Conservation (phyloP, 2,329 filamentous ascomycete genomes). For the Cordyceps javanica region DNA sequence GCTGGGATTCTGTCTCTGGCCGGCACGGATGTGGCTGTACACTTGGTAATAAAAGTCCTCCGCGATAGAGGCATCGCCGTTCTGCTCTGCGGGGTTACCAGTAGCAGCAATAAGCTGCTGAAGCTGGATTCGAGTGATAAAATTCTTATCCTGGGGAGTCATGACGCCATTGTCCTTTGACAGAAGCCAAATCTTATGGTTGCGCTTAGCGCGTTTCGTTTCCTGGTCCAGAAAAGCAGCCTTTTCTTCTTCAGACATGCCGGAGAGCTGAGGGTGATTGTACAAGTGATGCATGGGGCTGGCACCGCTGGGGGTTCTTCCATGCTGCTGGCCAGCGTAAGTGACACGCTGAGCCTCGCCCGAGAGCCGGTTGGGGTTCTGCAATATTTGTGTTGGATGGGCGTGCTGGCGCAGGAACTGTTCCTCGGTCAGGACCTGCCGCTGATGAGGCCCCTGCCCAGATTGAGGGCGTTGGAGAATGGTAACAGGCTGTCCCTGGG, state of each 20-base stretch:
- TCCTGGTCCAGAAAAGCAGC: constrained; percentile 81
- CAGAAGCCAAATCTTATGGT: constrained; percentile 93
- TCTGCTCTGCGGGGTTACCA: constrained; percentile 75
- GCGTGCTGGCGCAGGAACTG: constrained; percentile 36
- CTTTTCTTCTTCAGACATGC: constrained; percentile 79
- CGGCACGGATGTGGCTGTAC: constrained; percentile 86
- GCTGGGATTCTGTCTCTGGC: constrained; percentile 82
- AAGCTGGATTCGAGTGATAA: constrained; percentile 94
- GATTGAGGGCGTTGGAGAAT: constrained; percentile 50
- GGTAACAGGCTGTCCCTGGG: constrained; percentile 44
- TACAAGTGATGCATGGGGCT: constrained; percentile 27
- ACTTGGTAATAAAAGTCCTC: constrained; percentile 99
- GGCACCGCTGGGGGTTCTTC: constrained; percentile 47
- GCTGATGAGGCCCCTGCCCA: constrained; percentile 32
- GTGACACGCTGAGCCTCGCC: constrained; percentile 37
- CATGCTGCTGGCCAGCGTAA: constrained; percentile 32
- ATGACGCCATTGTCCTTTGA: constrained; percentile 95
- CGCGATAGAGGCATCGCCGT: constrained; percentile 70
- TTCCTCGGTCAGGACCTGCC: constrained; percentile 19
- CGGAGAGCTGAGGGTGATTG: constrained; percentile 45
- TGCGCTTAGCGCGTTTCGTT: constrained; percentile 89
- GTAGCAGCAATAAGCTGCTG: constrained; percentile 93
- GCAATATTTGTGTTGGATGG: constrained; percentile 68
- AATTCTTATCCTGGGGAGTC: constrained; percentile 99
- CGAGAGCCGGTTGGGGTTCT: constrained; percentile 66